Percentiles rank a stretch among this genome's conserved stretches.
These are phyloP conservation scores for Metschnikowia colocasiae DNA, from an alignment of 805 yeast species.

Conservation along the genomic window DNA sequence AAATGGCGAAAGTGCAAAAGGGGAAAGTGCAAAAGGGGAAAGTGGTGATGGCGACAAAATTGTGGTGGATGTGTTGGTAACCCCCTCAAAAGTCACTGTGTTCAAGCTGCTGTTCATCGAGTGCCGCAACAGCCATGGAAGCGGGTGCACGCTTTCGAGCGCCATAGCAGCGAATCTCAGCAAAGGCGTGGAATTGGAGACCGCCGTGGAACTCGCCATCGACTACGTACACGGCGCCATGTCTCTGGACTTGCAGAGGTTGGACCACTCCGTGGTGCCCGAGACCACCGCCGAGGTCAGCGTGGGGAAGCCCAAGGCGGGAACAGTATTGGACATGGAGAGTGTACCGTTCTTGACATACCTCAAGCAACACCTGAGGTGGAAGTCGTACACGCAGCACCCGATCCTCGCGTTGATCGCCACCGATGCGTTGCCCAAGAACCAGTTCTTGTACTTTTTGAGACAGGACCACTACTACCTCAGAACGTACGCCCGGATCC, in stretches of 20 bases:
- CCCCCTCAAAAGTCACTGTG: conserved; percentile 31
- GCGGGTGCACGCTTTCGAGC: conserved; percentile 86
- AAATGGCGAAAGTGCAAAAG: no score
- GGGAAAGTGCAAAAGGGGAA: conserved; percentile 4
- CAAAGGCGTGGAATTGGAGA: conserved; percentile 41
- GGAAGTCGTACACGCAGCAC: conserved; percentile 61
- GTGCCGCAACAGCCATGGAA: conserved; percentile 72
- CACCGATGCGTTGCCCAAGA: conserved; percentile 44
- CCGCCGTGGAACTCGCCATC: conserved; percentile 55
- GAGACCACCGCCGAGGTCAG: not conserved
- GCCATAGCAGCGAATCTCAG: conserved; percentile 77
- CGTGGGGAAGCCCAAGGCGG: no score
- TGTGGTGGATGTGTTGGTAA: not conserved
- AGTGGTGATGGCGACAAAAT: not conserved
- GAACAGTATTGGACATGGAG: no score
- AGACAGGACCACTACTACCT: conserved; percentile 69
- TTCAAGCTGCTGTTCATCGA: conserved; percentile 45
- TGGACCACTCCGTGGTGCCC: conserved; percentile 54
- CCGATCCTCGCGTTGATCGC: conserved; percentile 57
- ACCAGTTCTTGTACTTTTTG: conserved; percentile 51
- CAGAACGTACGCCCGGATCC: conserved; percentile 63
- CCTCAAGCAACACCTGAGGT: conserved; percentile 21
- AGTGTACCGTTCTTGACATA: not conserved
- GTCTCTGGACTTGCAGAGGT: conserved; percentile 59
- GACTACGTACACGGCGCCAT: conserved; percentile 63